Percentiles rank a stretch among this genome's conserved stretches.
These are phyloP conservation scores for Leccinum sublutescens DNA, from an alignment of 768 basidiomycete genomes.

Conservation along the genomic window DNA sequence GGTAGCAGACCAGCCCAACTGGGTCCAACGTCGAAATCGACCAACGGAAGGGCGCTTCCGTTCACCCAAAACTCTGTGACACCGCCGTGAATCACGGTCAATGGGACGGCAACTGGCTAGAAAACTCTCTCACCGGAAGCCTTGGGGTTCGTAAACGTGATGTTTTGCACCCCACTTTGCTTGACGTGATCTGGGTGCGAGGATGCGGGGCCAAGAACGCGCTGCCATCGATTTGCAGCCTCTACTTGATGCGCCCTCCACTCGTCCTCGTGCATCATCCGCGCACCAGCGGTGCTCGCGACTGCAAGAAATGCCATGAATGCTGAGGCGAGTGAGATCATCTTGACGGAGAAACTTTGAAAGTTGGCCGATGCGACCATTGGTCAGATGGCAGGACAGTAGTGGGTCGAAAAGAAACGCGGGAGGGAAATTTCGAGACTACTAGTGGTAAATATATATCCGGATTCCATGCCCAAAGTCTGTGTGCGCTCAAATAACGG, in stretches of 20 bases:
- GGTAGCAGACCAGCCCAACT: conserved; percentile 76
- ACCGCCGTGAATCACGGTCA: background rate
- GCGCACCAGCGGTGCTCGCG: conserved; percentile 9
- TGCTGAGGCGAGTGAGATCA: conserved; percentile 12
- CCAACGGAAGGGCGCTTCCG: conserved; percentile 61
- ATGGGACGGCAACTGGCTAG: background rate
- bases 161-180: conserved; percentile 48
- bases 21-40: conserved; percentile 72
- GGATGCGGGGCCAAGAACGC: background rate
- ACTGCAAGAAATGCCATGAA: conserved; percentile 12
- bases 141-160: conserved; percentile 67
- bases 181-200: conserved; percentile 2
- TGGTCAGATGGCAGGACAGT: background rate
- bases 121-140: conserved; percentile 48
- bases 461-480: background rate
- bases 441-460: background rate
- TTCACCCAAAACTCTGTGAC: conserved; percentile 65
- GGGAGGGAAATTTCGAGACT: background rate
- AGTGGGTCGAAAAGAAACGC: background rate
- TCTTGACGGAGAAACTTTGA: background rate
- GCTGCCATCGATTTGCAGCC: conserved; percentile 44
- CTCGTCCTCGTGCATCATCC: conserved; percentile 38
- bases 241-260: conserved; percentile 45
- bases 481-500: background rate
- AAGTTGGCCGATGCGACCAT: background rate